A percentile compares a stretch with the other conserved stretches of the same genome.
Conservation (phyloP, 2,329 filamentous ascomycete genomes). For the Neobulgaria alba region DNA sequence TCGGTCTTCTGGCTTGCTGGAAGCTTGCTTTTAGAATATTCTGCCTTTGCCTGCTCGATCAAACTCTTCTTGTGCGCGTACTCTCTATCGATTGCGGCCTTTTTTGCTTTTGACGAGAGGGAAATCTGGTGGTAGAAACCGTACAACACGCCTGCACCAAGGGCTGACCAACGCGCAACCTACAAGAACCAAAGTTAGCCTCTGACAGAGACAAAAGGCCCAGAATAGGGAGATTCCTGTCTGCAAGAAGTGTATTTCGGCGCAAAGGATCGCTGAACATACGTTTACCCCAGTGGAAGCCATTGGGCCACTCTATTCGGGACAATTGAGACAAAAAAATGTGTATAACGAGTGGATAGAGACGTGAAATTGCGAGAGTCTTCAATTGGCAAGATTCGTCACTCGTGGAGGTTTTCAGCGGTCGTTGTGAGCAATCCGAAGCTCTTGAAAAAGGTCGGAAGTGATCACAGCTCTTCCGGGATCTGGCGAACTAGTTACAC, state of each 20-base stretch:
- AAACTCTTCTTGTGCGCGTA: conserved; percentile 86
- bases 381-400: conserved; percentile 25
- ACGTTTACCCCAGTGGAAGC: conserved; percentile 44
- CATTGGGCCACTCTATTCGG: conserved; percentile 19
- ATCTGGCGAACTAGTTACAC: conserved; percentile 7
- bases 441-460: conserved; percentile 17
- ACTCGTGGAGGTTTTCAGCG: conserved; percentile 11
- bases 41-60: conserved; percentile 87
- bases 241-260: neutral
- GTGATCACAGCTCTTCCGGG: conserved; percentile 4
- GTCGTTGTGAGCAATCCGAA: conserved; percentile 17
- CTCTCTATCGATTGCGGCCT: conserved; percentile 65
- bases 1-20: conserved; percentile 34
- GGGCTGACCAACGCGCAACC: conserved; percentile 96
- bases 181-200: conserved; percentile 32
- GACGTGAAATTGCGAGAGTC: conserved; percentile 10
- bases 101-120: conserved; percentile 64
- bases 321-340: conserved; percentile 9
- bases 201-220: neutral
- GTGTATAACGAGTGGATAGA: conserved; percentile 5
- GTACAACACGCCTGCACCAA: conserved; percentile 87
- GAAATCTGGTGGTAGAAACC: conserved; percentile 87
- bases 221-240: neutral
- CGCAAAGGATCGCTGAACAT: conserved; percentile 30
- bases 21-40: conserved; percentile 71